phyloP scores from a whole-genome alignment of 805 yeast species.

The Lipomyces yamanashiensis region DNA sequence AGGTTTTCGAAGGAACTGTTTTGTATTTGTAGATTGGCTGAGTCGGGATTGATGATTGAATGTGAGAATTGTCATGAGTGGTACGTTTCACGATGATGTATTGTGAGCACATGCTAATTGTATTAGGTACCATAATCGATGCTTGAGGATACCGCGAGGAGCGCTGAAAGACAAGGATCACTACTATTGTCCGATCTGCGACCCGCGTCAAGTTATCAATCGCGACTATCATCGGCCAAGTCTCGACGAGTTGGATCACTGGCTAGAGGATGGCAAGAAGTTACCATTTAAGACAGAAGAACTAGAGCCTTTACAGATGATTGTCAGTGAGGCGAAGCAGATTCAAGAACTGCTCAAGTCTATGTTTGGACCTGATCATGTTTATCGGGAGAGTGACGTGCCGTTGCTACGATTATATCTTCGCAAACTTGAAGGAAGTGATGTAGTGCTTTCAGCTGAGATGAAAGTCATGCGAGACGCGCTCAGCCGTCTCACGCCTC shows the following conservation, averaged over 20 bases:
- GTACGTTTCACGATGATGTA: constrained; percentile 52
- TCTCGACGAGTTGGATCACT: constrained; percentile 44
- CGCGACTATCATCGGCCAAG: constrained; percentile 46
- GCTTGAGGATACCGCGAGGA: constrained; percentile 55
- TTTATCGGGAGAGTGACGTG: constrained; percentile 25
- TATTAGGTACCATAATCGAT: constrained; percentile 65
- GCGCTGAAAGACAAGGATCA: constrained; percentile 45
- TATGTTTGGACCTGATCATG: neutral
- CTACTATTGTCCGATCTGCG: constrained; percentile 63
- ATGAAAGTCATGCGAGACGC: neutral
- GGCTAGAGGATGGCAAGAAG: constrained; percentile 42
- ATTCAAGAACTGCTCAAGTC: neutral
- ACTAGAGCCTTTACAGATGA: constrained; percentile 35
- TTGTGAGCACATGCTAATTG: neutral
- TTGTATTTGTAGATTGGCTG: constrained; percentile 56
- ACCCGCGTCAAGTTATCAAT: constrained; percentile 41
- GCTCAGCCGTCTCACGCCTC: neutral
- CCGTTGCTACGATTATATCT: constrained; percentile 49
- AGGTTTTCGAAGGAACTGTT: constrained; percentile 41
- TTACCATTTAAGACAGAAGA: constrained; percentile 48
- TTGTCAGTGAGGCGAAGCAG: constrained; percentile 18
- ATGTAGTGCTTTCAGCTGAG: constrained; percentile 40
- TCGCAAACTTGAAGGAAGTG: constrained; percentile 56
- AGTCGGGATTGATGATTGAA: constrained; percentile 87
- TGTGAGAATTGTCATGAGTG: constrained; percentile 89